A percentile compares a stretch with the other conserved stretches of the same genome.
Evolutionary conservation across 805 yeast species (phyloP).

Genomic region (Wickerhamiella parazyma): DNA sequence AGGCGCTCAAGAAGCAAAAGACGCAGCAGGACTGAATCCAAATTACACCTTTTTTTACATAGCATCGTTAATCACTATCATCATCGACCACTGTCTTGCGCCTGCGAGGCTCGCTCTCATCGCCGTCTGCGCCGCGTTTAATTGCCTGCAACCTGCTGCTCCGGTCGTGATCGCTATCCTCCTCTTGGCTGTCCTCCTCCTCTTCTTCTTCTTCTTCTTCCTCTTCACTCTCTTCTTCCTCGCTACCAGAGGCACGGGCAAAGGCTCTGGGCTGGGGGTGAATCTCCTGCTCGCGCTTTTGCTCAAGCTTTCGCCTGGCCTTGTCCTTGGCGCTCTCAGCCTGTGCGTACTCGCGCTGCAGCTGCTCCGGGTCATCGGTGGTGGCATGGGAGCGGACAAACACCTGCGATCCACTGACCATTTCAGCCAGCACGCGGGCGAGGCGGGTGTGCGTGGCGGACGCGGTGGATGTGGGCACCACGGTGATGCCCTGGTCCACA

Average conservation of each 20-base stretch:
- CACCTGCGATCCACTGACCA: constrained; percentile 19
- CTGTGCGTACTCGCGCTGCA: constrained; percentile 31
- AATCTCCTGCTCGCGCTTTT: constrained; percentile 22
- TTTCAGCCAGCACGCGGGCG: constrained; percentile 33
- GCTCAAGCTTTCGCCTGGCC: constrained; percentile 31
- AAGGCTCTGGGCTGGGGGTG: constrained; percentile 4
- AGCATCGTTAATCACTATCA: constrained; percentile 8
- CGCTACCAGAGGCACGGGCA: constrained; percentile 4
- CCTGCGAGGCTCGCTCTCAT: constrained; percentile 11
- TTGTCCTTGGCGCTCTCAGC: constrained; percentile 28
- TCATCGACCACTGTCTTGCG: constrained; percentile 18
- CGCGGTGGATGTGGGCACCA: constrained; percentile 82
- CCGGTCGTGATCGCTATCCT: constrained; percentile 25
- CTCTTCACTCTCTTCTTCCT: constrained; percentile 17
- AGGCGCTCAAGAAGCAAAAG: background rate
- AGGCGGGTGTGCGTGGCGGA: constrained; percentile 71
- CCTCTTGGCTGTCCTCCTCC: constrained; percentile 19
- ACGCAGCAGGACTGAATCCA: background rate
- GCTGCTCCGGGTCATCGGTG: constrained; percentile 32
- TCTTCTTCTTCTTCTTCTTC: constrained; percentile 30
- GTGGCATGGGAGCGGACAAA: constrained; percentile 29
- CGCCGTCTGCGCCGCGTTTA: constrained; percentile 9
- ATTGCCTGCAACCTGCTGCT: constrained; percentile 11
- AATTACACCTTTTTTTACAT: no score
- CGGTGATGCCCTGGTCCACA: constrained; percentile 50